A percentile compares a stretch with the other conserved stretches of the same genome.
These are phyloP conservation scores for Aaosphaeria arxii DNA, from an alignment of 2,329 filamentous ascomycete genomes.

Conservation along the genomic window DNA sequence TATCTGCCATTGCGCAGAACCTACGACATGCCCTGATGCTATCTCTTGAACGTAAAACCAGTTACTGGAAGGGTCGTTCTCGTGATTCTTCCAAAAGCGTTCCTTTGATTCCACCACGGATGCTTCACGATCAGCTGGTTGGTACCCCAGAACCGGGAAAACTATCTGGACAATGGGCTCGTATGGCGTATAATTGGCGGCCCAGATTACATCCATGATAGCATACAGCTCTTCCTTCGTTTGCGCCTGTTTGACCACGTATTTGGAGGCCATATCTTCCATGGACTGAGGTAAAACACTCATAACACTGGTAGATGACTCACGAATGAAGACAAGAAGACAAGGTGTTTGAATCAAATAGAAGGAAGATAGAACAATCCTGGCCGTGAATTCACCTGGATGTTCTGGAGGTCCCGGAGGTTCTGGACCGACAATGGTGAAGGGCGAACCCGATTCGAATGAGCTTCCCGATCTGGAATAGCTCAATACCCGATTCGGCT, in stretches of 20 bases:
- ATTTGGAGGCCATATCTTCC: slow-evolving; percentile 16
- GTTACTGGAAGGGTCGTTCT: slow-evolving; percentile 21
- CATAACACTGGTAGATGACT: background rate
- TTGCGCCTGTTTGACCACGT: slow-evolving; percentile 22
- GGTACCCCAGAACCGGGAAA: slow-evolving; percentile 31
- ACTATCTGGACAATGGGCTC: slow-evolving; percentile 33
- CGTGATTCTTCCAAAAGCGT: slow-evolving; percentile 28
- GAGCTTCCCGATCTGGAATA: background rate
- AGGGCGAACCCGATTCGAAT: no score
- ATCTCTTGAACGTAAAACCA: slow-evolving; percentile 31
- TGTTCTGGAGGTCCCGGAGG: no score
- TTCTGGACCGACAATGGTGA: no score
- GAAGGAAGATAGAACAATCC: no score
- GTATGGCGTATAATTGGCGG: slow-evolving; percentile 33
- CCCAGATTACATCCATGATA: slow-evolving; percentile 32
- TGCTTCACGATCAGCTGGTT: slow-evolving; percentile 18
- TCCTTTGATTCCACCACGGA: slow-evolving; percentile 27
- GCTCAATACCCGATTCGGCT: slow-evolving; percentile 1
- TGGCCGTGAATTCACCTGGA: no score
- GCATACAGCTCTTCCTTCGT: slow-evolving; percentile 26
- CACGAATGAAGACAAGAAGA: no score
- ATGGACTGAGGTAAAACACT: background rate
- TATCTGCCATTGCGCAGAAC: slow-evolving; percentile 32
- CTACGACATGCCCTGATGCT: slow-evolving; percentile 17
- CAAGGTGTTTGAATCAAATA: no score